A percentile compares a stretch with the other conserved stretches of the same genome.
These are phyloP conservation scores for Blastomyces gilchristii DNA, from an alignment of 2,329 filamentous ascomycete genomes.

Conservation along the genomic window DNA sequence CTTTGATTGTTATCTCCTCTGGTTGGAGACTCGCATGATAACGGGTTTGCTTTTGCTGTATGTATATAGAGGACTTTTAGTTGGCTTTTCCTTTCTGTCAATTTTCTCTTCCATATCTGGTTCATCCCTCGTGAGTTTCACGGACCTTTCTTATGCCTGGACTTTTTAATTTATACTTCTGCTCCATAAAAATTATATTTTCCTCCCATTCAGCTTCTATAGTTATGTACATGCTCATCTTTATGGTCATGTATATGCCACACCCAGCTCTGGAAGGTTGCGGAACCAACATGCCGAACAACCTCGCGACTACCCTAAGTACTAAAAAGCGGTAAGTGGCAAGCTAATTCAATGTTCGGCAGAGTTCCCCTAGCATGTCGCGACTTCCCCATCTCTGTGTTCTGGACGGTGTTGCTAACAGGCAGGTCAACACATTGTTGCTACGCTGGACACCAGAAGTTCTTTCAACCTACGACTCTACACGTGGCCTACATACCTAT, in stretches of 20 bases:
- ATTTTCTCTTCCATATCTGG: not conserved
- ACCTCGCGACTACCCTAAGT: not conserved
- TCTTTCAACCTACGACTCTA: not conserved
- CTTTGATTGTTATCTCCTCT: slow-evolving; percentile 19
- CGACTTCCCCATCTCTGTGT: not conserved
- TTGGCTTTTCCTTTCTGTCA: slow-evolving; percentile 9
- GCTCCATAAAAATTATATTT: not conserved
- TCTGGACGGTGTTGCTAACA: not conserved
- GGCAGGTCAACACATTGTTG: not conserved
- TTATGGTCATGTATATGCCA: not conserved
- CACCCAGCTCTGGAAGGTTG: not conserved
- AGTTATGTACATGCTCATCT: not conserved
- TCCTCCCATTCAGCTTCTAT: not conserved
- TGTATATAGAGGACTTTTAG: slow-evolving; percentile 32
- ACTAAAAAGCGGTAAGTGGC: not conserved
- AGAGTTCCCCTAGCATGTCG: not conserved
- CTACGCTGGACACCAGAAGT: not conserved
- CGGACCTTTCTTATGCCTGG: not conserved
- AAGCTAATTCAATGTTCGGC: not conserved
- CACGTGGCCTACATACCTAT: not conserved
- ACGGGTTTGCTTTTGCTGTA: slow-evolving; percentile 30
- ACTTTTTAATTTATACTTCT: not conserved
- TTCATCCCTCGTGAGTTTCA: not conserved
- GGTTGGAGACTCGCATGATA: slow-evolving; percentile 32
- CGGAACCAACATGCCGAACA: not conserved